Evolutionary conservation across 805 yeast species (phyloP), one percentile per base, ranked within the genome.

Genomic region (Candida nanaspora): DNA sequence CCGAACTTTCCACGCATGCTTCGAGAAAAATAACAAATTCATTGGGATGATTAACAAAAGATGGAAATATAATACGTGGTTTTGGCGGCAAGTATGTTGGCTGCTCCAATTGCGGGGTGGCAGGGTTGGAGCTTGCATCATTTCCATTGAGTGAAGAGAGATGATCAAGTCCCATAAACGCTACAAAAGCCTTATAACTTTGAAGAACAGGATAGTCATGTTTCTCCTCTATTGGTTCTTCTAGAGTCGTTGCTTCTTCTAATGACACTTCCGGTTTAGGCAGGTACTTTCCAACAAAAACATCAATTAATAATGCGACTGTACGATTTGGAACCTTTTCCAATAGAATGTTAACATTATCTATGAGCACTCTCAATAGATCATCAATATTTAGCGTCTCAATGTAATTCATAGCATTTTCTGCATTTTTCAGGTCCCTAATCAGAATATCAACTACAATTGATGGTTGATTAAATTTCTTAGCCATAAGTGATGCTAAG

Each of bases 21-120:
- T 93, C 98, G 42, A 93, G 61, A 47, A 93, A 93, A 7, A 86
- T 84, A 21, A 89, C 93, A 69, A 93, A 91, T 54, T 89, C 93
- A 53, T 80, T 76, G 0, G 93, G 88, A 55, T 84, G 86, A 48
- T 81, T 76, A n/a, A 85, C 77, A 57, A 93, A 93, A 1, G 94
- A 79, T 2, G 91, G 80, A 55, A 87, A 93, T 1, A 91, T 85
- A 31, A 91, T 68, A 35, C 88, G 72, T 6, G 98, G 98, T 39
- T 80, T 73, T 3, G 98, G 98, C 2, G 98, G 96, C 39, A 82
- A 81, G 58, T 93, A 93, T 0, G 93, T 84, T 14, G 89, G 82
- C 7, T 31, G 4, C 30, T 54, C 69, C 25, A n/a, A 44, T 35
- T 57, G 62, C 15, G 6, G 27, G 6, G 20, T 8, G 11, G 32